Evolutionary conservation across 352 stramenopile species (phyloP), one percentile per base, ranked within the genome.

Genomic region (Blastocystis sp.): DNA sequence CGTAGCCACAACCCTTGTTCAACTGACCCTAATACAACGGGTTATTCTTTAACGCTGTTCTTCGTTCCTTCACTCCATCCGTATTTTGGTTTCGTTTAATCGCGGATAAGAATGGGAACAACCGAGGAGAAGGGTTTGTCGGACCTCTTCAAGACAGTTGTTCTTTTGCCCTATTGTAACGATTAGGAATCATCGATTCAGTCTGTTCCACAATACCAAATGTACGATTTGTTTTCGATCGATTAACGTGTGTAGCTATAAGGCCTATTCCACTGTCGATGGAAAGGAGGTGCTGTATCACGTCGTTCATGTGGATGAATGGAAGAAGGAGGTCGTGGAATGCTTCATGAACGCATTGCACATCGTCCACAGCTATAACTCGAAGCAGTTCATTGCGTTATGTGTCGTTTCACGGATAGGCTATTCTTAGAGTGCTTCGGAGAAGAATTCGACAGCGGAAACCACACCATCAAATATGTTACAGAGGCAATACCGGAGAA

Each of bases 291-390:
- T 64, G 14, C 38, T 84, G n/a, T 45, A 52, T 2, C 74, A 84
- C 34, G 69, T 24, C 21, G 57, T 84, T 34, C 34, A 69, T 19
- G 43, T 69, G 10, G 28, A 14, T 11, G n/a, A 34, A 28, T 84
- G 74, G 74, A 84, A 84, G 57, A 28, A 62, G n/a, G 74, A 84
- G 45, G 74, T 84, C 11, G 57, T 54, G 24, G 34, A 43, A 28
- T 84, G 74, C 17, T 84, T 84, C 69, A 38, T 84, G 60, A 70
- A 84, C 66, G 74, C 74, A 24, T 24, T 84, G n/a, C 40, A 57
- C 21, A 57, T 84, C 42, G 74, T 84, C 45, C 52, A 84, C 28
- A 61, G 66, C 34, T 84, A 84, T 7, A 24, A 84, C n/a, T 66
- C 45, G 45, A 68, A 69, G 45, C 52, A 66, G 74, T 70, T 69